Conservation (phyloP, 2,329 filamentous ascomycete genomes). For the Pseudogymnoascus sp. region DNA sequence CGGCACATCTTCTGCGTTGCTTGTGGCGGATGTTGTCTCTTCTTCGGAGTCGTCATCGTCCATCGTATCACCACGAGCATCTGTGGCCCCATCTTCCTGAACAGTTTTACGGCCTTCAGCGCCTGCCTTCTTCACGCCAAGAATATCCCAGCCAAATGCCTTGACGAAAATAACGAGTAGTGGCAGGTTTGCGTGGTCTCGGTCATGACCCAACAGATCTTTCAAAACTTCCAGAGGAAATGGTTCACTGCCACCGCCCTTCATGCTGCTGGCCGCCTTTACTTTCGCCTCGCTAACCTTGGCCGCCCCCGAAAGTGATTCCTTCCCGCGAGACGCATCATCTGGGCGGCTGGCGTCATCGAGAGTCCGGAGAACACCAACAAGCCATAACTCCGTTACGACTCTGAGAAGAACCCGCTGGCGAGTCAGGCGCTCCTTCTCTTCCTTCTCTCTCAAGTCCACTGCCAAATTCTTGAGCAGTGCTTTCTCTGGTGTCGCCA, state of each 20-base stretch:
- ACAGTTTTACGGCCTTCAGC: slow-evolving; percentile 77
- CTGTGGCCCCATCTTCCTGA: slow-evolving; percentile 69
- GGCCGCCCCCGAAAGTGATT: slow-evolving; percentile 36
- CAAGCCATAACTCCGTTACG: slow-evolving; percentile 93
- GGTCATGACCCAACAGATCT: slow-evolving; percentile 86
- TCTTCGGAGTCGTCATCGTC: slow-evolving; percentile 41
- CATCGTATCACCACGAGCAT: slow-evolving; percentile 37
- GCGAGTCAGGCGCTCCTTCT: slow-evolving; percentile 82
- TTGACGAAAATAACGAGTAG: slow-evolving; percentile 94
- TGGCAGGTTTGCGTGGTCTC: slow-evolving; percentile 84
- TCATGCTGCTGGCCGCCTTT: slow-evolving; percentile 46
- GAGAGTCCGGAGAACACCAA: slow-evolving; percentile 77
- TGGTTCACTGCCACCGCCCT: slow-evolving; percentile 68
- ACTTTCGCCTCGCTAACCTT: slow-evolving; percentile 57
- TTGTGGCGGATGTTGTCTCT: slow-evolving; percentile 40
- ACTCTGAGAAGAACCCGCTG: slow-evolving; percentile 82
- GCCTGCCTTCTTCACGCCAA: slow-evolving; percentile 67
- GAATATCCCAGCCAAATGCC: slow-evolving; percentile 88
- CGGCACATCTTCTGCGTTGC: slow-evolving; percentile 56
- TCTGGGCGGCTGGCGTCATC: slow-evolving; percentile 57
- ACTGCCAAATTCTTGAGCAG: slow-evolving; percentile 68
- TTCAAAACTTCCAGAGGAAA: slow-evolving; percentile 97
- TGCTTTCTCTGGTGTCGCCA: slow-evolving; percentile 84
- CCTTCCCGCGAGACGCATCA: slow-evolving; percentile 48
- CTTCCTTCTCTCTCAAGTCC: slow-evolving; percentile 86